A percentile compares a stretch with the other conserved stretches of the same genome.
Conservation (phyloP, 805 yeast genomes). For the Suhomyces kilbournensis region DNA sequence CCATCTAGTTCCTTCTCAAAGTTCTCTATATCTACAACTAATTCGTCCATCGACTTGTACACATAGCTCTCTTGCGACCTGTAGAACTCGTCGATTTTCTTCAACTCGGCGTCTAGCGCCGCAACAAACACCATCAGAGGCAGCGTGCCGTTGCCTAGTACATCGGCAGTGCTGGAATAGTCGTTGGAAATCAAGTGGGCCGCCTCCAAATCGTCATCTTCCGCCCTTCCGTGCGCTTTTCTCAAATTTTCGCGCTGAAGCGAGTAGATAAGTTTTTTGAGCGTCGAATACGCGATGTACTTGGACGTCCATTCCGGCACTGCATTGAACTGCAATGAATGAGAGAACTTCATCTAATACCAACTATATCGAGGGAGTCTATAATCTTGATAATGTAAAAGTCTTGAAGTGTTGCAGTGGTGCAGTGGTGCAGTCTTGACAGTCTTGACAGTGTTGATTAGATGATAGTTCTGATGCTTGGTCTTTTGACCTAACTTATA, state of each 20-base stretch:
- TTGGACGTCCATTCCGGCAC: conserved; percentile 97
- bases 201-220: conserved; percentile 28
- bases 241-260: conserved; percentile 63
- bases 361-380: too few relatives aligned
- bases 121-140: conserved; percentile 59
- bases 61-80: conserved; percentile 60
- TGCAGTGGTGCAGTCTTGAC: too few relatives aligned
- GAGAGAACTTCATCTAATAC: conserved; percentile 98
- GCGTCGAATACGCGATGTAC: conserved; percentile 83
- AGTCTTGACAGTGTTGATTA: too few relatives aligned
- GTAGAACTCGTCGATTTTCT: conserved; percentile 75
- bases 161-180: conserved; percentile 7
- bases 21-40: conserved; percentile 60
- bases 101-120: conserved; percentile 75
- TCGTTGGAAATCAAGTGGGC: conserved; percentile 29
- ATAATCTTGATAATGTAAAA: too few relatives aligned
- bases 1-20: conserved; percentile 45
- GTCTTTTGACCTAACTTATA: too few relatives aligned
- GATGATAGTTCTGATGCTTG: too few relatives aligned
- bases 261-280: conserved; percentile 80
- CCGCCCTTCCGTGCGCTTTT: conserved; percentile 5
- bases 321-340: conserved; percentile 92
- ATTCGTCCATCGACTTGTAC: conserved; percentile 49
- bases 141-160: conserved; percentile 16
- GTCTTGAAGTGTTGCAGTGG: too few relatives aligned